Evolutionary conservation across 2,329 filamentous ascomycete species (phyloP), one percentile per base, ranked within the genome.

Genomic region (Clonostachys solani): DNA sequence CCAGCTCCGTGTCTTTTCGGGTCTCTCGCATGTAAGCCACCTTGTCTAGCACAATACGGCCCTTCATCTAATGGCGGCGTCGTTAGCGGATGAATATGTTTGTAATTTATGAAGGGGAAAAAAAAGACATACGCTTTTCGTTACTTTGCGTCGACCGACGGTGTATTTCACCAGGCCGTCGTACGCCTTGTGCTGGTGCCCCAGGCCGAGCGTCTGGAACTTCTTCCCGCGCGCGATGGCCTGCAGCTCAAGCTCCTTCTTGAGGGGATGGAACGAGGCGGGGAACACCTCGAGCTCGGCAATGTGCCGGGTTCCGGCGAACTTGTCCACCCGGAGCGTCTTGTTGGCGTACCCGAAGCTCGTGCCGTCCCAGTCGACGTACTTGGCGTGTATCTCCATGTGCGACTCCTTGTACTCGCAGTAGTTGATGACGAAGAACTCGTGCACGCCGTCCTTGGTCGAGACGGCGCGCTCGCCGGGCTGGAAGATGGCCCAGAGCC

Each of bases 401-500:
- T 29, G 23, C 23, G 23, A 29, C 23, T 29, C 23, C 23, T 37
- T 16, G 54, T 75, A 80, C 56, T 84, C 83, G 1, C 86, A 84
- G 52, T 84, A 79, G 49, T 92, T 87, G 2, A 92, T 83, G 61
- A 88, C 91, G 76, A 95, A 92, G 10, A 87, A 86, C 36, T 92
- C 87, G 13, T 75, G 69, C 35, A 81, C 83, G 4, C 87, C 87
- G 52, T 95, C 95, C 0, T 88, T 92, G 0, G 82, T 80, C 0
- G 86, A 82, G 61, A 86, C 92, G 1, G 83, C 86, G 17, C 95
- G 79, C 0, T 88, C 90, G 56, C 90, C 88, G 0, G 91, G 91
- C 60, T 94, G 95, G 77, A 87, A 95, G 4, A 96, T 69, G 0
- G 90, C 89, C 91, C 91, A 95, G 2, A 95, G 72, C 4, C 95